Base-by-base conservation (phyloP, 108 stramenopile genomes). In the Fistulifera solaris region DNA sequence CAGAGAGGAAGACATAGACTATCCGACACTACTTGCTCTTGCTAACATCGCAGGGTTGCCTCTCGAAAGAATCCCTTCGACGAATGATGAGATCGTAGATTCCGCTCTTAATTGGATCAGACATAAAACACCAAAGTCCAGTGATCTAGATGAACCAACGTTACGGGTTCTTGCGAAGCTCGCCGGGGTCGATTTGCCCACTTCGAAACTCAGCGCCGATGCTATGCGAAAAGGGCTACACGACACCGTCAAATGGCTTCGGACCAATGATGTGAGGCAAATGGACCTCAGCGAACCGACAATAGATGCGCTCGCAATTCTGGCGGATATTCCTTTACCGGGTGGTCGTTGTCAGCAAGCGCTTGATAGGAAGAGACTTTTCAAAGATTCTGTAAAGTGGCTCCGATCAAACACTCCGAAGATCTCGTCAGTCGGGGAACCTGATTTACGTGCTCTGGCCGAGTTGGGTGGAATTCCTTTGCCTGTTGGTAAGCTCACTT, bases 201-300 rank as follows among this genome's bases (percentile, higher is more conserved):
- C n/a, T n/a, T n/a, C n/a, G n/a, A n/a, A n/a, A n/a, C n/a, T n/a
- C n/a, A n/a, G n/a, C 41, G 80, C 70, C 49, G 59, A 77, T 1
- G 49, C 71, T 24, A 81, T 85, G 54, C 72, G 72, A 22, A 63
- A 67, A 22, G 65, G 66, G 40, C 14, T 40, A 13, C 40, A 11
- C 14, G 40, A 40, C 40, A 11, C 14, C 12, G 11, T 40, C 11
- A 40, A 40, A 14, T 40, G 40, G 40, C 40, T 40, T 13, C 11
- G 40, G 14, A 40, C 40, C 12, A 40, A 40, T 14, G 17, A 18
- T 13, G n/a, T 18, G 17, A 12, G 10, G 17, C 12, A 12, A 48
- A 39, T 48, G 7, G 57, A 58, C 16, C 10, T 58, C 11, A 45
- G 47, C 23, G 12, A 27, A 3, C 15, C 43, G 8, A 45, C 57